Conservation (phyloP, 176 grass and related monocot species). For the Aegilops tauschii region DNA sequence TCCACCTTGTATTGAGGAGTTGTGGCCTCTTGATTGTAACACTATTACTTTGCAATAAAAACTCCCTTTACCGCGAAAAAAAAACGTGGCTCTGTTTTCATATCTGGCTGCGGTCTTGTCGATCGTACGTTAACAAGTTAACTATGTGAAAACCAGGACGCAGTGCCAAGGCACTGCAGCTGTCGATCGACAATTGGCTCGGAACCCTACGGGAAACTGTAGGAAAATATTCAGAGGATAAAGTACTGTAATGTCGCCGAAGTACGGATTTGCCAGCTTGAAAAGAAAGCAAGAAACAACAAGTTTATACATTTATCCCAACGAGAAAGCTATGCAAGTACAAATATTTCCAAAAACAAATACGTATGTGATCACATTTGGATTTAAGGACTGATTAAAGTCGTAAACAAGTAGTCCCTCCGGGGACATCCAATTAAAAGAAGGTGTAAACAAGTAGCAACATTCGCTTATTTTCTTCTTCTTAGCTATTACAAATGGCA, state of each 20-base stretch:
- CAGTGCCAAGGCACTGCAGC: background rate
- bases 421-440: no score
- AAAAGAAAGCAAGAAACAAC: background rate
- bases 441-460: background rate
- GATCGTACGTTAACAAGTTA: constrained; percentile 3
- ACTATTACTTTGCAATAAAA: no score
- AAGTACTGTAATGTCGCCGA: background rate
- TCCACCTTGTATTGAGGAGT: no score
- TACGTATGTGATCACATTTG: background rate
- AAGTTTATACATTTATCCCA: background rate
- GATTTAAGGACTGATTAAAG: background rate
- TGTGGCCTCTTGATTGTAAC: no score
- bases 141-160: background rate
- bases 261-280: constrained; percentile 16
- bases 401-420: background rate
- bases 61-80: no score
- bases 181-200: background rate
- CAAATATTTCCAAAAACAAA: background rate
- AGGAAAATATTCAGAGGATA: background rate
- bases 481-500: background rate
- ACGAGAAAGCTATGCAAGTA: background rate
- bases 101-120: background rate
- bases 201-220: background rate
- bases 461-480: background rate
- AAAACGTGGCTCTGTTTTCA: constrained; percentile 34